phyloP scores from a whole-genome alignment of 805 yeast species.

The Suhomyces tanzawaensis region DNA sequence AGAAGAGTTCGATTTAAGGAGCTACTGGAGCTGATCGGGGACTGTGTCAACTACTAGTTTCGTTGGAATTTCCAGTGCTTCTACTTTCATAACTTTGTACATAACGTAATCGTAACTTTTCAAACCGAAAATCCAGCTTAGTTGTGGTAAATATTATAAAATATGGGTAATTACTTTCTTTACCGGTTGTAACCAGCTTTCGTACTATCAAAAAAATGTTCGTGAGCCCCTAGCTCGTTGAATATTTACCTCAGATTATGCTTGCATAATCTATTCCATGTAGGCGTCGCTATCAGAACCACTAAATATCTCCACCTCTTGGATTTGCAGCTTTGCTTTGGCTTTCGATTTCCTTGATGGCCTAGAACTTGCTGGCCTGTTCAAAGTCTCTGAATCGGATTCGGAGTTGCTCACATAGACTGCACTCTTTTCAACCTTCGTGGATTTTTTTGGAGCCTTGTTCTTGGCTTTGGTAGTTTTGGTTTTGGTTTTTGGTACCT shows the following conservation, averaged over 20 bases:
- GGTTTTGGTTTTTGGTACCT: background rate
- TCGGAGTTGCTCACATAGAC: conserved; percentile 1
- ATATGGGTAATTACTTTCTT: too few species aligned
- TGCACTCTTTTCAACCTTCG: background rate
- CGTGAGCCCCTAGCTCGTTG: too few species aligned
- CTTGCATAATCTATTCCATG: background rate
- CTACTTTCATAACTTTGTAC: too few species aligned
- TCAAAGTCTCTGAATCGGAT: background rate
- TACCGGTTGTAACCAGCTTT: too few species aligned
- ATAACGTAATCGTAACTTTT: too few species aligned
- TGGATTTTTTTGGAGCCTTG: background rate
- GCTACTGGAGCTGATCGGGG: background rate
- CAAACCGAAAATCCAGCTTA: too few species aligned
- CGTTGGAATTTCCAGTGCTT: too few species aligned
- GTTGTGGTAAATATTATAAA: too few species aligned
- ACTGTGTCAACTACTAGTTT: too few species aligned
- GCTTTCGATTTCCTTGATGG: conserved; percentile 7
- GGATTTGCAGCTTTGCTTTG: conserved; percentile 5
- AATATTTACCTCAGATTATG: too few species aligned
- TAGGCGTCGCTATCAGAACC: conserved; percentile 5
- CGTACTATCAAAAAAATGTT: too few species aligned
- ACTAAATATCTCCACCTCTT: conserved; percentile 2
- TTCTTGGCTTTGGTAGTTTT: background rate
- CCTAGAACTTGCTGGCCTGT: background rate
- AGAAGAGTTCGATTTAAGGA: too few species aligned